Base-by-base conservation (phyloP, 176 grass and related monocot genomes). In the Cenchrus americanus region DNA sequence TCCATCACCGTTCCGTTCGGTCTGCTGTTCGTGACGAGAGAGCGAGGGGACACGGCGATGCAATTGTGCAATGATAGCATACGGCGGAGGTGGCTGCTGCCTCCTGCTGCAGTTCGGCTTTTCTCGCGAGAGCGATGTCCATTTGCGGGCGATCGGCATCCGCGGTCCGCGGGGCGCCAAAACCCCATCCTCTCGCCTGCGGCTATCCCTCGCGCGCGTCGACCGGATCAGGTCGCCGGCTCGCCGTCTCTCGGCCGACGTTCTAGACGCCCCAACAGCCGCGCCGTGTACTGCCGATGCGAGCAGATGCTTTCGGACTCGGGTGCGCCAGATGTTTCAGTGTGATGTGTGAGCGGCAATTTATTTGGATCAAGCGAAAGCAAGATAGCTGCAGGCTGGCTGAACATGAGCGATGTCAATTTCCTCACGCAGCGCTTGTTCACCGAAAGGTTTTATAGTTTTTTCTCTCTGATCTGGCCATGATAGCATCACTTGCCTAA, bases 81-180 rank as follows among this genome's bases (percentile, higher is more conserved):
- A 23, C 34, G 55, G 53, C 62, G 30, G 77, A 51, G 37, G 10
- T 14, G 48, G 21, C 23, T 19, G 14, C 34, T 44, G 50, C 15
- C 34, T 37, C 34, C 34, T 37, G 68, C 51, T 61, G 51, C 37
- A 2, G 44, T 51, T 74, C 15, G 42, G 4, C 32, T 75, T 80
- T 75, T 75, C 80, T 12, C 48, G 6, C 4, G 74, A 80, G 24
- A 80, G 80, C 51, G 75, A 83, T 9, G 43, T 47, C n/a, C 67
- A 62, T 9, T 76, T 27, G 34, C 65, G 27, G 49, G 51, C 60
- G 27, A 86, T 83, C 50, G 22, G 46, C 64, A 78, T 47, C 73
- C 27, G 73, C n/a, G 24, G 14, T 47, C 73, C 27, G 73, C n/a
- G 24, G 14, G 24, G 14, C 41, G 65, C 65, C 21, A 44, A 42